These are phyloP conservation scores for Colletotrichum spinosum DNA, from an alignment of 2,329 filamentous ascomycete genomes.

Conservation along the genomic window DNA sequence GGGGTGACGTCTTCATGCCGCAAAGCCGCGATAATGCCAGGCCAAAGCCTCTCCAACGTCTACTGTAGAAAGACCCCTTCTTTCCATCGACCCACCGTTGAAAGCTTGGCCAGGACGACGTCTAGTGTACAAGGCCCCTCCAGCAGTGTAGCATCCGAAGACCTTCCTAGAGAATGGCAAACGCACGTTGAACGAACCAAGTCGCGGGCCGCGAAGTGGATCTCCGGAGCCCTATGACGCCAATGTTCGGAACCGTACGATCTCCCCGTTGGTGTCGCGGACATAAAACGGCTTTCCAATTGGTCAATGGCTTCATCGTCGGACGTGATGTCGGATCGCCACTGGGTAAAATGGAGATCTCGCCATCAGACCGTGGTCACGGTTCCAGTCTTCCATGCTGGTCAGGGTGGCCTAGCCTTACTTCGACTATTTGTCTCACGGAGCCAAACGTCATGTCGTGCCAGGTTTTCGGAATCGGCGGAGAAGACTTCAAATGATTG, in stretches of 20 bases:
- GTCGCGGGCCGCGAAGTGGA: constrained; percentile 1
- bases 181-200: constrained; percentile 1
- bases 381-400: constrained; percentile 13
- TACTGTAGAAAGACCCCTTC: too few relatives aligned
- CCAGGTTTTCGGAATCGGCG: not conserved
- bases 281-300: constrained; percentile 8
- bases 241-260: constrained; percentile 6
- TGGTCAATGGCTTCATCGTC: not conserved
- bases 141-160: too few relatives aligned
- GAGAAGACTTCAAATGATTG: not conserved
- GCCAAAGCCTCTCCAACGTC: too few relatives aligned
- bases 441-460: constrained; percentile 13
- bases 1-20: too few relatives aligned
- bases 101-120: too few relatives aligned
- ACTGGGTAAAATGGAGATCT: constrained; percentile 3
- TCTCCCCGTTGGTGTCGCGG: constrained; percentile 10
- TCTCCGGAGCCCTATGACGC: constrained; percentile 25
- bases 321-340: not conserved
- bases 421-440: not conserved
- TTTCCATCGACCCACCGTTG: too few relatives aligned
- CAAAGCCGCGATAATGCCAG: too few relatives aligned
- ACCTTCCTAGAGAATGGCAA: too few relatives aligned
- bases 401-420: not conserved
- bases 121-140: too few relatives aligned
- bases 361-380: constrained; percentile 11